Percentiles rank a stretch among this genome's conserved stretches.
Evolutionary conservation across 495 filamentous ascomycete genomes (phyloP).

Genomic region (Aspergillus leporis): DNA sequence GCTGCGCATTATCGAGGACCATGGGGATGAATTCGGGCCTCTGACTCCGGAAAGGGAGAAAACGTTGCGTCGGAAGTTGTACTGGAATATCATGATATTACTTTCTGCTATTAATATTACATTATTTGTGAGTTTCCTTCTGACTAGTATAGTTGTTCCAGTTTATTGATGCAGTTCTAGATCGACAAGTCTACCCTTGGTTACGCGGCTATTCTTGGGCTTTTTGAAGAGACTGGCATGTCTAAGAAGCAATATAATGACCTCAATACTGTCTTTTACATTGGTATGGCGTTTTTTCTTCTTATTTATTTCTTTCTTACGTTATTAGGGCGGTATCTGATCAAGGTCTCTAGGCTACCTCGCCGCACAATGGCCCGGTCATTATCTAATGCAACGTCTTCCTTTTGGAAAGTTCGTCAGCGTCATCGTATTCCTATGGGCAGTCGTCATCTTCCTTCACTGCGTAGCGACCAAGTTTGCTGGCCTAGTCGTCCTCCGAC

Average conservation of each 20-base stretch:
- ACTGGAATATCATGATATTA: constrained; percentile 18
- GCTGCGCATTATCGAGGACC: constrained; percentile 20
- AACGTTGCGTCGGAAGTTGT: constrained; percentile 15
- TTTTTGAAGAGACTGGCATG: constrained; percentile 26
- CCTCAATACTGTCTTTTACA: constrained; percentile 26
- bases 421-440: constrained; percentile 23
- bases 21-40: constrained; percentile 19
- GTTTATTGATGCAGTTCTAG: constrained; percentile 2
- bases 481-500: constrained; percentile 24
- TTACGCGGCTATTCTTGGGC: constrained; percentile 26
- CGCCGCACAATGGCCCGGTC: constrained; percentile 22
- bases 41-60: constrained; percentile 23
- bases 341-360: constrained; percentile 14
- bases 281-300: constrained; percentile 12
- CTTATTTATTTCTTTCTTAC: background rate
- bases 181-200: constrained; percentile 26
- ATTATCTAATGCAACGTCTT: constrained; percentile 27
- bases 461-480: constrained; percentile 20
- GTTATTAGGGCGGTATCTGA: background rate
- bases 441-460: constrained; percentile 24
- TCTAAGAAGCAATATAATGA: constrained; percentile 24
- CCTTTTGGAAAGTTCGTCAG: constrained; percentile 26
- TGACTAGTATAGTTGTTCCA: background rate
- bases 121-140: constrained; percentile 18
- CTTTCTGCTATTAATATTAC: constrained; percentile 20